Evolutionary conservation across 352 stramenopile species (phyloP), one percentile per base, ranked within the genome.

Genomic region (Pythium phragmiticola): DNA sequence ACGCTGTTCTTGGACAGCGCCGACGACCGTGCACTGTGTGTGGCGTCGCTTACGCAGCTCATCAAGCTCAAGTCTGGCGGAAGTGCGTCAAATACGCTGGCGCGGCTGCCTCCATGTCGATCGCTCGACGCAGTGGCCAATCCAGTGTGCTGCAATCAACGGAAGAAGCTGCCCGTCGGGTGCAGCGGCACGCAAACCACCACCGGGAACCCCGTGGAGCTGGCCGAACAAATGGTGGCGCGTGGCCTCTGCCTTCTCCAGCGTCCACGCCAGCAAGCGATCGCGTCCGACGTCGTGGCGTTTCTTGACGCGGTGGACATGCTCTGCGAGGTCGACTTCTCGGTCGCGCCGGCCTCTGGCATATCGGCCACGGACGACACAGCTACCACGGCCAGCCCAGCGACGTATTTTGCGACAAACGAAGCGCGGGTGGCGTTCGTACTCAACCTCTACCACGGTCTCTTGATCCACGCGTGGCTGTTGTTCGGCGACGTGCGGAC

Each of bases 361-460:
- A 8, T 6, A 46, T 46, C 39, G 14, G 14, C 26, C 39, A 21
- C 8, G 19, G 13, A 2, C 17, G 13, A n/a, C 6, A 21, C 39
- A 7, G 19, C 9, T 14, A 33, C 43, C 2, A 21, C 11, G 4
- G 7, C 37, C 7, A 23, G n/a, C n/a, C 21, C n/a, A 47, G 28
- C 14, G 12, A 30, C 11, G 0, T 72, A 30, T 46, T 68, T 57
- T 14, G 14, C 46, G 21, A 68, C 62, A 1, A 65, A 78, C 36
- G 73, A 72, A 37, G 65, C 84, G 48, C 77, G 78, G 9, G 55
- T 93, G 11, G 81, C 79, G 16, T 92, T 98, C 36, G 92, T 90
- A 36, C 58, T 98, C 28, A 97, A 98, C 61, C 26, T 97, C 6
- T 98, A 97, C 64, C 90, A 98, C 63, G 70, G 82, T 17, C 78